phyloP scores from a whole-genome alignment of 495 filamentous ascomycete genomes.

The Geopyxis carbonaria region DNA sequence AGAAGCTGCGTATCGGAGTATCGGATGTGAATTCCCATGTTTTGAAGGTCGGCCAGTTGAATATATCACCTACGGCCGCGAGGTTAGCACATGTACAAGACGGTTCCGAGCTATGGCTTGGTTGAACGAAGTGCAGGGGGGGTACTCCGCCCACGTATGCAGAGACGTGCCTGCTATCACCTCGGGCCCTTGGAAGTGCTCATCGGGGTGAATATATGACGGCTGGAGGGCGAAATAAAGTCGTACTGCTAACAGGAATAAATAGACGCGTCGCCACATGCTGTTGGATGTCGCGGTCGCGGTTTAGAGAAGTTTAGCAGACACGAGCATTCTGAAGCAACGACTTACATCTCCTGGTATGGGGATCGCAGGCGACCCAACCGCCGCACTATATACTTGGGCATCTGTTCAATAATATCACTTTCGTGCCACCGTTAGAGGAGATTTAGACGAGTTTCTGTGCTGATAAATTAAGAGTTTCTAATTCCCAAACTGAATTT shows the following conservation, averaged over 20 bases:
- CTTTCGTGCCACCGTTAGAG: too few species aligned
- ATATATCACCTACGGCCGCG: constrained; percentile 57
- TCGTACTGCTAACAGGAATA: constrained; percentile 68
- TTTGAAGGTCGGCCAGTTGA: constrained; percentile 62
- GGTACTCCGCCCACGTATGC: not conserved
- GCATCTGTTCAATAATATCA: too few species aligned
- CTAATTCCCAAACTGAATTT: too few species aligned
- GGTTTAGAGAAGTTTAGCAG: too few species aligned
- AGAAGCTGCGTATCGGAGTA: constrained; percentile 78
- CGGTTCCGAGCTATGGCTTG: not conserved
- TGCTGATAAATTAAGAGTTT: too few species aligned
- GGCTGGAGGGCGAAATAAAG: constrained; percentile 87
- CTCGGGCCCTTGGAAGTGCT: constrained; percentile 96
- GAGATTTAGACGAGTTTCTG: too few species aligned
- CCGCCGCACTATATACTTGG: too few species aligned
- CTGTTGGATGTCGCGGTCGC: too few species aligned
- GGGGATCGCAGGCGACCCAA: too few species aligned
- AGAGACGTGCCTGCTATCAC: constrained; percentile 46
- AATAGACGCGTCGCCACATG: constrained; percentile 66
- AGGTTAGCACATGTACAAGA: constrained; percentile 1
- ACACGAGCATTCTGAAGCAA: too few species aligned
- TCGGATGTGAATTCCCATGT: constrained; percentile 92
- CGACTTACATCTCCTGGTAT: too few species aligned
- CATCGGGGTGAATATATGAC: constrained; percentile 94
- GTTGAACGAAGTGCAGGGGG: constrained; percentile 1